Evolutionary conservation across 2,329 filamentous ascomycete genomes (phyloP), one percentile per base, ranked within the genome.

Genomic region (Juglanconis oblonga): DNA sequence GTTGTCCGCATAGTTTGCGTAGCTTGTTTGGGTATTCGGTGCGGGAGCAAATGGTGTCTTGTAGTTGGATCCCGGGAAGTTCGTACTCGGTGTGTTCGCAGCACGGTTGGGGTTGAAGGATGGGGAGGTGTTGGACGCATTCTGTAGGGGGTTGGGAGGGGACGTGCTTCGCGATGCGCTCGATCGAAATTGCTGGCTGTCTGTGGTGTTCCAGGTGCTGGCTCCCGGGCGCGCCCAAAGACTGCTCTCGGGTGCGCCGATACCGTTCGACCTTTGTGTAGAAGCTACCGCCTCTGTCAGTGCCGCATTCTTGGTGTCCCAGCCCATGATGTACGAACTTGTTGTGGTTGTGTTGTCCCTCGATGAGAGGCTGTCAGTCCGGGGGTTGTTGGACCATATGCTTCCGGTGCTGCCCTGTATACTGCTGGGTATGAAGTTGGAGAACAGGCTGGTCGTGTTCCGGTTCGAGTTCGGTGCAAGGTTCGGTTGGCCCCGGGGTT

Each of bases 161-260:
- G 61, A 63, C 5, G 58, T 57, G 58, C 58, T 61, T 58, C 58
- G 58, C 17, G 61, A 57, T 49, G 54, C 51, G 45, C 48, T 61
- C 31, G 61, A 51, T 17, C 58, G 51, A 38, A 59, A 61, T 36
- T 59, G 40, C 36, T 55, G 40, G 42, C 49, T 58, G 38, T 63
- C 61, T n/a, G 58, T 14, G 13, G 61, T 55, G 47, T 56, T 42
- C 61, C 61, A 63, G 9, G 29, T 62, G 40, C n/a, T 52, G 38
- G 59, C 36, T 10, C 42, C 54, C 14, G 55, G 48, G 14, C 58
- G 57, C n/a, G 58, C 31, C 61, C 61, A 63, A 11, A 54, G 52
- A 32, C 40, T 55, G 52, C 55, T 50, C 9, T 63, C 61, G 47
- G 58, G 11, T 55, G 54, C 40, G 31, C 55, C 42, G 40, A 63